Base-by-base conservation (phyloP, 2,329 filamentous ascomycete genomes). In the Colletotrichum sp. region DNA sequence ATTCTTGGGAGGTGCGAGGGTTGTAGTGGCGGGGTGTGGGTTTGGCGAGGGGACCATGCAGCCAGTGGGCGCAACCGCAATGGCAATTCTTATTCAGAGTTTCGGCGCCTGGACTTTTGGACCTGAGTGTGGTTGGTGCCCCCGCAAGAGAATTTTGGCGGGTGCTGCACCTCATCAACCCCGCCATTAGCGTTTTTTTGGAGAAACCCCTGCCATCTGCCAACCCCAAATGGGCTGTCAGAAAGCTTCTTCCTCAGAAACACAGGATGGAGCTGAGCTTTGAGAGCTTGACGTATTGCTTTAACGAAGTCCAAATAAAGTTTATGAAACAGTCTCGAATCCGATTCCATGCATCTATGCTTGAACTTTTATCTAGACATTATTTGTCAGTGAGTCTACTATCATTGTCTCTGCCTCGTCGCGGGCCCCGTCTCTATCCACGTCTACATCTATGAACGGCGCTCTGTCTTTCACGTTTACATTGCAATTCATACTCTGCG, bases 401-500 rank as follows among this genome's bases (percentile, higher is more conserved):
- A 13, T 13, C 18, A 0, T 49, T 21, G 6, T n/a, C 44, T 49
- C 44, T 52, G 2, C 39, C 5, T 49, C 18, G 18, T 12, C 39
- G 39, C 9, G 1, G 39, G 16, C 39, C 39, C 10, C 0, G 18
- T n/a, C 8, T 49, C 9, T 10, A n/a, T n/a, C 39, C 18, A 49
- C 18, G 39, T 49, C 39, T 49, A n/a, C 18, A 9, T 49, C 18
- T n/a, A 49, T 49, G 10, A 52, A 4, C 44, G 4, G 6, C n/a
- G 44, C 21, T 59, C 18, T 30, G 15, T 16, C 26, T 30, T 59
- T 30, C 15, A 59, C 4, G 3, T n/a, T 8, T 2, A 4, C 10
- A 10, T 30, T 28, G 5, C 55, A 1, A 36, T 36, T 68, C 80
- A 85, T 26, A 83, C 82, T 63, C 78, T 76, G 68, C 81, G 80